A percentile compares a stretch with the other conserved stretches of the same genome.
Conservation (phyloP, 1,284 basidiomycete species). For the Phaffia rhodozyma region DNA sequence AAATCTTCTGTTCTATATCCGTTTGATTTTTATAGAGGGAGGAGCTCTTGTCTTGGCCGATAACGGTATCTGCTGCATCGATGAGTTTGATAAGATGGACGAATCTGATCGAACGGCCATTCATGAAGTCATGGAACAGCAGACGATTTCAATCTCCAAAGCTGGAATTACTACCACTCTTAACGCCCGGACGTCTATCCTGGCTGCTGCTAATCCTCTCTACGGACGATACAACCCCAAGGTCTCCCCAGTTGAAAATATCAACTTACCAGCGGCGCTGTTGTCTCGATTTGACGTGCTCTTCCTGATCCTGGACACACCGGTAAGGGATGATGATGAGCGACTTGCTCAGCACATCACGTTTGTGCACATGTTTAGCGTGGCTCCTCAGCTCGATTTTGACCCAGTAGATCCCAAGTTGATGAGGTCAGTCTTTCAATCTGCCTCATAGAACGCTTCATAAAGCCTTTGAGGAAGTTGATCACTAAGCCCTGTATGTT, state of each 20-base stretch:
- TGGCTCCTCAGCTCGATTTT: slow-evolving; percentile 63
- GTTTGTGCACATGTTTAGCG: slow-evolving; percentile 92
- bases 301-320: slow-evolving; percentile 95
- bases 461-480: too few relatives aligned
- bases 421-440: slow-evolving; percentile 54
- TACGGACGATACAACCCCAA: slow-evolving; percentile 98
- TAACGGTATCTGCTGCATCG: slow-evolving; percentile 98
- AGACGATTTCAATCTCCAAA: slow-evolving; percentile 98
- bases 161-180: slow-evolving; percentile 97
- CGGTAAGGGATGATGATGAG: slow-evolving; percentile 87
- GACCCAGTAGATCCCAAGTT: slow-evolving; percentile 73
- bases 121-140: slow-evolving; percentile 99
- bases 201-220: slow-evolving; percentile 94
- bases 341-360: slow-evolving; percentile 93
- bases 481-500: background rate
- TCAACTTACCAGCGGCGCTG: slow-evolving; percentile 94
- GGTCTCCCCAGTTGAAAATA: slow-evolving; percentile 95
- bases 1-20: background rate
- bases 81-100: slow-evolving; percentile 99
- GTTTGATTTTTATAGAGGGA: slow-evolving; percentile 54
- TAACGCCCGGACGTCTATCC: slow-evolving; percentile 95
- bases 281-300: slow-evolving; percentile 92
- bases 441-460: background rate
- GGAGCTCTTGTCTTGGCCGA: slow-evolving; percentile 96
- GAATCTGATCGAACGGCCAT: slow-evolving; percentile 95